Percentiles rank a stretch among this genome's conserved stretches.
Evolutionary conservation across 768 basidiomycete species (phyloP).

Genomic region (Hericium rajendrae): DNA sequence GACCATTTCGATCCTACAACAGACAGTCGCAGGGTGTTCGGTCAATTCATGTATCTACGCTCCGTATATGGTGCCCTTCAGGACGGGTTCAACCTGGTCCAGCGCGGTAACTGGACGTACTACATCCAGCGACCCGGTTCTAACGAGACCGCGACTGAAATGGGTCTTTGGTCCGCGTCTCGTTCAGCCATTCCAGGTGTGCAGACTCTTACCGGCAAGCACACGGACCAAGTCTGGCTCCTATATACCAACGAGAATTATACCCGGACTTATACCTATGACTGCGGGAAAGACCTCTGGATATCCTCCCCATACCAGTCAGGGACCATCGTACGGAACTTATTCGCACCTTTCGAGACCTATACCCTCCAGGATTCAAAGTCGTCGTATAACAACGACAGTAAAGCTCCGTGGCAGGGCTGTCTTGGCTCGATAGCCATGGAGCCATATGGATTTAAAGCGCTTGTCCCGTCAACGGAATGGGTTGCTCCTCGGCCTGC

Average conservation of each 20-base stretch:
- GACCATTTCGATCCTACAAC: slow-evolving; percentile 93
- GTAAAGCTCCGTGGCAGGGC: slow-evolving; percentile 56
- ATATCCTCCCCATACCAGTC: slow-evolving; percentile 71
- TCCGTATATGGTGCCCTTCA: slow-evolving; percentile 61
- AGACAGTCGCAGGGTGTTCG: slow-evolving; percentile 62
- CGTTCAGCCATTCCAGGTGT: slow-evolving; percentile 47
- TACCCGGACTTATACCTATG: slow-evolving; percentile 52
- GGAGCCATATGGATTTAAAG: slow-evolving; percentile 74
- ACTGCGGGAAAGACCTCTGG: slow-evolving; percentile 54
- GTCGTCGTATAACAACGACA: slow-evolving; percentile 51
- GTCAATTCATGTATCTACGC: slow-evolving; percentile 67
- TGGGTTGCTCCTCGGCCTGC: slow-evolving; percentile 69
- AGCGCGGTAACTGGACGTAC: slow-evolving; percentile 80
- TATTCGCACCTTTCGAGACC: slow-evolving; percentile 78
- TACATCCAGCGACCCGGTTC: slow-evolving; percentile 77
- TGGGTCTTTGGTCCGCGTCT: slow-evolving; percentile 81
- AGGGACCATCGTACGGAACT: slow-evolving; percentile 55
- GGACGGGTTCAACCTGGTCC: slow-evolving; percentile 81
- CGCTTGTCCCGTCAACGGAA: slow-evolving; percentile 53
- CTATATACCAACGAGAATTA: slow-evolving; percentile 80
- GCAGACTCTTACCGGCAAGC: slow-evolving; percentile 55
- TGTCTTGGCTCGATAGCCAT: slow-evolving; percentile 61
- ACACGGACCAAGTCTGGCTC: slow-evolving; percentile 69
- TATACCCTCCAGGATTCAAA: slow-evolving; percentile 60
- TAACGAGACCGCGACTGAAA: slow-evolving; percentile 68